Evolutionary conservation across 176 grass and related monocot species (phyloP).

Genomic region (Triticum aestivum): IWGSC_CS_RefSeq_v2.1 NC_057814.1:505990549-505991048

Average conservation of each 20-base stretch:
- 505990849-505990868: conserved; percentile 11
- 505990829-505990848: neutral
- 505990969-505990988: conserved; percentile 51
- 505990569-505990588: conserved; percentile 11
- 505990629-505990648: conserved; percentile 26
- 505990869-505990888: neutral
- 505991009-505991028: conserved; percentile 36
- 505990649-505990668: neutral
- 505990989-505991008: neutral
- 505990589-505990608: conserved; percentile 8
- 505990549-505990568: neutral
- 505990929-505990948: neutral
- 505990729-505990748: conserved; percentile 15
- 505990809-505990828: conserved; percentile 19
- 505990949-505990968: conserved; percentile 40
- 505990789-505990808: conserved; percentile 11
- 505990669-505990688: too few relatives aligned
- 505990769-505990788: conserved; percentile 26
- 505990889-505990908: too few relatives aligned
- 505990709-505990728: conserved; percentile 27
- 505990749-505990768: conserved; percentile 41
- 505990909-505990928: too few relatives aligned
- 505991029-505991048: neutral
- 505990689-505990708: too few relatives aligned
- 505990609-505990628: neutral